Evolutionary conservation across 345 rosid genomes (phyloP).

Genomic region (Erucastrum elatum): DNA sequence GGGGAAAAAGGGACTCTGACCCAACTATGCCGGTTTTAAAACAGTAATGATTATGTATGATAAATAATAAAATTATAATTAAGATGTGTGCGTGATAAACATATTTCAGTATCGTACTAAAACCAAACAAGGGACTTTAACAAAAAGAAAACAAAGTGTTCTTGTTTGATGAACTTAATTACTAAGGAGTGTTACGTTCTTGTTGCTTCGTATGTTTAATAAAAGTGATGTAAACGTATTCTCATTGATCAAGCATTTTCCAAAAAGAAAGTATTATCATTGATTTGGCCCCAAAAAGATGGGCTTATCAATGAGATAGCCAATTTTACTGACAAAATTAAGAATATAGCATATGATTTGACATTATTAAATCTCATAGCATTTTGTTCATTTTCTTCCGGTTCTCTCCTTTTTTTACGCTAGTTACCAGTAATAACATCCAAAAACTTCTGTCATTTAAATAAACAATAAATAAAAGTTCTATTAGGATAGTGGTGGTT

Average conservation of each 20-base stretch:
- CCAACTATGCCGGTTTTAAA: slow-evolving; percentile 3
- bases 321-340: no score
- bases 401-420: no score
- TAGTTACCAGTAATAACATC: no score
- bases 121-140: slow-evolving; percentile 15
- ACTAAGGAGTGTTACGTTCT: not conserved
- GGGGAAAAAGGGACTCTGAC: slow-evolving; percentile 21
- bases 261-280: no score
- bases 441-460: no score
- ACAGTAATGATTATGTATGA: slow-evolving; percentile 12
- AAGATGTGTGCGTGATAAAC: slow-evolving; percentile 26
- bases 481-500: no score
- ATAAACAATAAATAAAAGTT: no score
- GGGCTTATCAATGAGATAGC: no score
- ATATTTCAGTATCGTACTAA: slow-evolving; percentile 28
- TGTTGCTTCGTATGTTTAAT: slow-evolving; percentile 17
- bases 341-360: no score
- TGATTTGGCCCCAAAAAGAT: no score
- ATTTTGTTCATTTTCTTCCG: no score
- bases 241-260: not conserved
- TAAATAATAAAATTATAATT: not conserved
- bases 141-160: not conserved
- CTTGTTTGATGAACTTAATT: slow-evolving; percentile 13
- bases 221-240: not conserved
- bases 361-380: no score